Conservation (phyloP, 2,329 filamentous ascomycete genomes). For the Beauveria scarabaeidicola region DNA sequence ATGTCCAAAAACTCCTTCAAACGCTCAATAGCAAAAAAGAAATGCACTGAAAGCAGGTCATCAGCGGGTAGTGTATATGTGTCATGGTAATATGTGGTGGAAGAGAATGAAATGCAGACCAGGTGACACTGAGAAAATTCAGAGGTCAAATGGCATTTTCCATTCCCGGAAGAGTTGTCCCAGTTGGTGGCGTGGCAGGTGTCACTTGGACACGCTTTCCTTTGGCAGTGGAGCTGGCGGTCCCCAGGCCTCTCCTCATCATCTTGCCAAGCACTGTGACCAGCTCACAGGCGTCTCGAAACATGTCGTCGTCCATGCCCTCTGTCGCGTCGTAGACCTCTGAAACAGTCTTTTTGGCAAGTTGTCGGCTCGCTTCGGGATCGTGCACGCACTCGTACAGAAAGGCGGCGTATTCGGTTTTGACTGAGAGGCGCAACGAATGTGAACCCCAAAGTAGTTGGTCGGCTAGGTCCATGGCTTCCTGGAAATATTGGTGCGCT, state of each 20-base stretch:
- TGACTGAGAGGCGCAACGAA: conserved; percentile 79
- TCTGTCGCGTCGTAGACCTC: conserved; percentile 89
- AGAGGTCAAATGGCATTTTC: conserved; percentile 4
- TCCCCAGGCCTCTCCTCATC: conserved; percentile 64
- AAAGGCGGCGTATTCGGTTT: conserved; percentile 88
- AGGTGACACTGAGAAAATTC: neutral
- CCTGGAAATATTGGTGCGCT: conserved; percentile 72
- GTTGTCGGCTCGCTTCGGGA: conserved; percentile 59
- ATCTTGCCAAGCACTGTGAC: conserved; percentile 81
- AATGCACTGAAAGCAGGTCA: neutral
- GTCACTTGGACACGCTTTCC: conserved; percentile 16
- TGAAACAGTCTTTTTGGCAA: conserved; percentile 76
- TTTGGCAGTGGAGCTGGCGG: neutral
- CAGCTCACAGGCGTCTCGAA: conserved; percentile 80
- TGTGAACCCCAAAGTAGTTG: conserved; percentile 76
- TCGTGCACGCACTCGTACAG: conserved; percentile 90
- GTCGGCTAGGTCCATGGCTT: conserved; percentile 68
- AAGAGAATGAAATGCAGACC: neutral
- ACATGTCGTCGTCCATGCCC: conserved; percentile 92
- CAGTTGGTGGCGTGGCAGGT: conserved; percentile 18
- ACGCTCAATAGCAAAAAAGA: neutral
- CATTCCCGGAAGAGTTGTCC: neutral
- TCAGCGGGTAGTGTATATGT: neutral
- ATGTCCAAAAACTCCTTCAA: conserved; percentile 1
- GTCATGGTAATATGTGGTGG: neutral